A percentile compares a stretch with the other conserved stretches of the same genome.
These are phyloP conservation scores for Hemisphaericaspora nanyangensis DNA, from an alignment of 805 yeast species.

Conservation along the genomic window DNA sequence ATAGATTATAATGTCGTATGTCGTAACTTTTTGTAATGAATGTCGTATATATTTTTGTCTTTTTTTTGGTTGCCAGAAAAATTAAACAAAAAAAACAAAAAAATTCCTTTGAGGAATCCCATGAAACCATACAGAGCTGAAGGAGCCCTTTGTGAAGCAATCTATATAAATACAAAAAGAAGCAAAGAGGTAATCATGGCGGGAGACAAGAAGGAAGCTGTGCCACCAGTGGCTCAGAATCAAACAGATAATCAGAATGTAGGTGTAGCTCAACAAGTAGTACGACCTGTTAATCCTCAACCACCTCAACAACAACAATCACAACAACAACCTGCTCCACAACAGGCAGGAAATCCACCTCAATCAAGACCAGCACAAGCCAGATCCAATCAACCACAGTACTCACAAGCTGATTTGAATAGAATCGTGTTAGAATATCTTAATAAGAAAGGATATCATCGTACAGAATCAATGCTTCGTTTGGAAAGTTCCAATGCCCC, in stretches of 20 bases:
- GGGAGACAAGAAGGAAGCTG: conserved; percentile 1
- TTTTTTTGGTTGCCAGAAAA: not conserved
- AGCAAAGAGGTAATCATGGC: not conserved
- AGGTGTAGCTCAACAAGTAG: not conserved
- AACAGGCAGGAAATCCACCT: conserved; percentile 3
- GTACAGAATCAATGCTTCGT: conserved; percentile 91
- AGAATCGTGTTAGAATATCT: conserved; percentile 89
- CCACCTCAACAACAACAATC: conserved; percentile 5
- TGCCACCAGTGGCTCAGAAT: not conserved
- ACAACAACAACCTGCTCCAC: conserved; percentile 4
- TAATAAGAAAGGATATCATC: conserved; percentile 88
- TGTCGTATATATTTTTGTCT: too few species aligned
- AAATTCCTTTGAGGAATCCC: too few species aligned
- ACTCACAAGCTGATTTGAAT: conserved; percentile 84
- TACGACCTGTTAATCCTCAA: conserved; percentile 3
- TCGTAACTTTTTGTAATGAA: too few species aligned
- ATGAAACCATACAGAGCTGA: too few species aligned
- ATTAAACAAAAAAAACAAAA: not conserved
- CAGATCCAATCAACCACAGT: conserved; percentile 37
- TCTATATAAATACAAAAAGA: not conserved
- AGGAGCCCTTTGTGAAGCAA: too few species aligned
- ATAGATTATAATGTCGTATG: conserved; percentile 2
- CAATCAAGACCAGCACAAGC: conserved; percentile 9
- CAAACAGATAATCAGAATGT: not conserved
- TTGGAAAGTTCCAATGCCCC: conserved; percentile 72